A percentile compares a stretch with the other conserved stretches of the same genome.
Evolutionary conservation across 257 asterid genomes (phyloP).

Genomic region (Gentiana dahurica): DNA sequence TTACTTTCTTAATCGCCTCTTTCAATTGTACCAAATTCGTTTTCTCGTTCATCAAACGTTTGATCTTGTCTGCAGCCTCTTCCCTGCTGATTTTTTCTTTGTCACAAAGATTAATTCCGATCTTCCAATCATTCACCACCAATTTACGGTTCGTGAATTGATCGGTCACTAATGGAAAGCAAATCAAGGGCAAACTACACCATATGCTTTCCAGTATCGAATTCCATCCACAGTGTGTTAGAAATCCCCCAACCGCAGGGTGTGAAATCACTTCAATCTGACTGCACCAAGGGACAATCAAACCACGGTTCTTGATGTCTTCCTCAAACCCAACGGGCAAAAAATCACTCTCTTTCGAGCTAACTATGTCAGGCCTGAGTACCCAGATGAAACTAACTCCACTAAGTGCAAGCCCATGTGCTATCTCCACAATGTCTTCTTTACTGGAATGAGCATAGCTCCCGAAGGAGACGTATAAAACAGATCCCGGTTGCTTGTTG

Average conservation of each 20-base stretch:
- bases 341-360: conserved; percentile 30
- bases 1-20: conserved; percentile 33
- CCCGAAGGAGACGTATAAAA: conserved; percentile 63
- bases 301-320: conserved; percentile 24
- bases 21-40: conserved; percentile 24
- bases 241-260: conserved; percentile 49
- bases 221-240: conserved; percentile 81
- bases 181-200: conserved; percentile 43
- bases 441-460: conserved; percentile 57
- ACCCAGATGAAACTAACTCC: conserved; percentile 59
- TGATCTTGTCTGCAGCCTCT: conserved; percentile 43
- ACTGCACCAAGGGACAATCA: conserved; percentile 57
- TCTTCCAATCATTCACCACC: conserved; percentile 67
- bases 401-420: conserved; percentile 43
- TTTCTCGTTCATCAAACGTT: conserved; percentile 35
- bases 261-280: conserved; percentile 55
- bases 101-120: conserved; percentile 53
- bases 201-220: conserved; percentile 59
- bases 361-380: conserved; percentile 54
- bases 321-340: conserved; percentile 35
- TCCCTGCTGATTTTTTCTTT: conserved; percentile 22
- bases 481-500: conserved; percentile 40
- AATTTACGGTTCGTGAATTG: conserved; percentile 61
- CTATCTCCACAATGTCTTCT: conserved; percentile 52
- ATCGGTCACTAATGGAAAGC: conserved; percentile 57